Evolutionary conservation across 768 basidiomycete genomes (phyloP).

Genomic region (Gymnopilus junonius): DNA sequence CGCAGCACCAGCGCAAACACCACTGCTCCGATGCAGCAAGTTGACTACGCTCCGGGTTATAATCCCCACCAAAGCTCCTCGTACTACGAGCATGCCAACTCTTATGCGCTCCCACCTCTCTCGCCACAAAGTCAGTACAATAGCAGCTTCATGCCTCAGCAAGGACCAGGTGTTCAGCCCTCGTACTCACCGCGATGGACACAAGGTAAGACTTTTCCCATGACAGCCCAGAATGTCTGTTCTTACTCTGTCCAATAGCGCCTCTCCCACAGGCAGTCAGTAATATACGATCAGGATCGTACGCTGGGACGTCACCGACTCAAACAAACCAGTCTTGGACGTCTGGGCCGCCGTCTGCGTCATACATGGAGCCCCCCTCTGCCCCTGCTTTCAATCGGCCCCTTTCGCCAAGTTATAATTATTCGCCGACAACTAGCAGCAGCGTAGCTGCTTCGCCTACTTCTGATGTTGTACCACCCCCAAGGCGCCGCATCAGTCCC

Average conservation of each 20-base stretch:
- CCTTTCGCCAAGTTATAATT: conserved; percentile 30
- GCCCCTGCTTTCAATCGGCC: conserved; percentile 29
- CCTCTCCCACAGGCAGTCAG: conserved; percentile 28
- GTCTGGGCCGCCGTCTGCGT: conserved; percentile 22
- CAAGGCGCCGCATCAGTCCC: conserved; percentile 61
- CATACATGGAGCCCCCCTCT: conserved; percentile 29
- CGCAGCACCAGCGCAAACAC: conserved; percentile 42
- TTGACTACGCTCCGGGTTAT: conserved; percentile 46
- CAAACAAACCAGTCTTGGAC: conserved; percentile 27
- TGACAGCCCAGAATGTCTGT: neutral
- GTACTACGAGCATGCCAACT: conserved; percentile 45
- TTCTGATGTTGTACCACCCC: conserved; percentile 57
- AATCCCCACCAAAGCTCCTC: conserved; percentile 35
- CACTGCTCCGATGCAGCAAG: conserved; percentile 47
- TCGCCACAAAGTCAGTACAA: conserved; percentile 35
- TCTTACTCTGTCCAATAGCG: conserved; percentile 17
- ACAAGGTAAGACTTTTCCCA: conserved; percentile 27
- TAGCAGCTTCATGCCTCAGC: conserved; percentile 39
- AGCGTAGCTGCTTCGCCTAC: conserved; percentile 33
- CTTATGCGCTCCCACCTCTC: conserved; percentile 48
- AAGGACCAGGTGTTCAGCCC: conserved; percentile 31
- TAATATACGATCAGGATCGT: conserved; percentile 35
- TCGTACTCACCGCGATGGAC: conserved; percentile 50
- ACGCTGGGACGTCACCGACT: conserved; percentile 26
- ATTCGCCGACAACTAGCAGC: conserved; percentile 38